Conservation (phyloP, 208 protist species). For the Crithidia bombi region DNA sequence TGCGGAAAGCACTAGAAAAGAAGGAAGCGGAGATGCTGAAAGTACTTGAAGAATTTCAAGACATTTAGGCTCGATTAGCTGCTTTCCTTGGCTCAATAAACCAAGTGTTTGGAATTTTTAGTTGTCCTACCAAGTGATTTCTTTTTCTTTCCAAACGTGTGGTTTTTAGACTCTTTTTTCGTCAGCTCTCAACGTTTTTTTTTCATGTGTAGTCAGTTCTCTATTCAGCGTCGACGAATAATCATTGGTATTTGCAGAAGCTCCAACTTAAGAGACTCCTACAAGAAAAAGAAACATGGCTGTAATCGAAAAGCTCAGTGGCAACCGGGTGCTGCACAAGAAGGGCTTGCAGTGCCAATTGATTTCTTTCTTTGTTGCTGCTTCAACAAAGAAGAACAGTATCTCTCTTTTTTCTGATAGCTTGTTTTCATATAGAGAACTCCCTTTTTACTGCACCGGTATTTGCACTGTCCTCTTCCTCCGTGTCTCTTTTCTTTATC, state of each 20-base stretch:
- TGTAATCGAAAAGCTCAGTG: too few relatives aligned
- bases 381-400: too few relatives aligned
- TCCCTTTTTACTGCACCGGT: not conserved
- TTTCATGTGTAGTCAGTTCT: too few relatives aligned
- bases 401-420: too few relatives aligned
- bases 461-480: not conserved
- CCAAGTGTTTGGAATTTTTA: slow-evolving; percentile 8
- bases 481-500: not conserved
- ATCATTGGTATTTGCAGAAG: too few relatives aligned
- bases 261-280: too few relatives aligned
- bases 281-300: too few relatives aligned
- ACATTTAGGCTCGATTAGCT: not conserved
- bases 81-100: slow-evolving; percentile 1
- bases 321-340: too few relatives aligned
- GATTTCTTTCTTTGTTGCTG: too few relatives aligned
- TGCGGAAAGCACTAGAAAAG: slow-evolving; percentile 38
- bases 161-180: not conserved
- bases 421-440: too few relatives aligned
- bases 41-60: slow-evolving; percentile 42
- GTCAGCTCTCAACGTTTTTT: not conserved
- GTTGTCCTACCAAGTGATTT: not conserved
- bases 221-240: too few relatives aligned
- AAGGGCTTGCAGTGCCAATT: too few relatives aligned
- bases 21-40: slow-evolving; percentile 55
- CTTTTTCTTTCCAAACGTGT: not conserved